Base-by-base conservation (phyloP, 2,329 filamentous ascomycete genomes). In the Gnomoniopsis sp. region DNA sequence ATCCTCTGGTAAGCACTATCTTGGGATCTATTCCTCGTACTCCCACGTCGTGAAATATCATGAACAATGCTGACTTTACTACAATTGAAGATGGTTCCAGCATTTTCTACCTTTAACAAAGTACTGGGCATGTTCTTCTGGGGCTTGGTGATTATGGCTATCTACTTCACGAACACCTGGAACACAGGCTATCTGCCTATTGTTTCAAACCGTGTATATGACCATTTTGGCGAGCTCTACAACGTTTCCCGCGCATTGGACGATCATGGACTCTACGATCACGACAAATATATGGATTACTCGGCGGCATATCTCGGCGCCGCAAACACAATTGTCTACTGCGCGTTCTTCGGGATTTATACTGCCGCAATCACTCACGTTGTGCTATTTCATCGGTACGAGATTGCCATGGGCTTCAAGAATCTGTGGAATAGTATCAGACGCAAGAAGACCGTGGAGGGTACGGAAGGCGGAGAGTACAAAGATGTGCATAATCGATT, bases 21-120 rank as follows among this genome's bases (percentile, higher is more conserved):
- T 22, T 33, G 41, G 30, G 19, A 3, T 1, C 14, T 38, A 33
- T 22, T 30, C 26, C 4, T 30, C 26, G 26, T 4, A 30, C 4
- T 8, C 26, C 8, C 26, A 30, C 26, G 4, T 30, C 26, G 4
- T 30, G 4, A 30, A 30, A 30, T 30, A n/a, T 21, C 23, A 15
- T 26, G 19, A 15, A 2, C 21, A 6, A 22, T 10, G 44, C n/a
- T 47, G 58, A 55, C 22, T 58, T 53, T 23, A 50, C 72, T 56
- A 8, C 26, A 8, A 4, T 71, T 76, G 67, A 73, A 63, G 43
- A 64, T 70, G 65, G 73, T 79, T 10, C 79, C 80, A 3, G 80
- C 79, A 66, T 81, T 85, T 71, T 82, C 82, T 26, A 87, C 86
- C 48, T 75, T 84, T 56, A 89, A 89, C 69, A 83, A 81, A 21